These are phyloP conservation scores for Trichoderma virens DNA, from an alignment of 495 filamentous ascomycete species.

Conservation along the genomic window DNA sequence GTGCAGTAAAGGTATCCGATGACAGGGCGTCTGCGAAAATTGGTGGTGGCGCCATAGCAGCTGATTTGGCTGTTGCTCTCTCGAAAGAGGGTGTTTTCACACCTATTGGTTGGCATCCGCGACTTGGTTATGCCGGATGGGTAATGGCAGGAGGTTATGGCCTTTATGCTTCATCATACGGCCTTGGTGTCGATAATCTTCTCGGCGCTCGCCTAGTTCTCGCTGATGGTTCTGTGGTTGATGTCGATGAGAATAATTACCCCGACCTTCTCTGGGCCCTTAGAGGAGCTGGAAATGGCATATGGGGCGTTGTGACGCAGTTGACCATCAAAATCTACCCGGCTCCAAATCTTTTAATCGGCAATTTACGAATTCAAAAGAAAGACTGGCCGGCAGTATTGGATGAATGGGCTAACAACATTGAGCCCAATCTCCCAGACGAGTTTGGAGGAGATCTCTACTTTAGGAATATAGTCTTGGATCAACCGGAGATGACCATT, in stretches of 20 bases:
- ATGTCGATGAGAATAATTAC: conserved; percentile 22
- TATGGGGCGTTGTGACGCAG: conserved; percentile 33
- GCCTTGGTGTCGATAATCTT: conserved; percentile 32
- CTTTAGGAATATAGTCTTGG: conserved; percentile 21
- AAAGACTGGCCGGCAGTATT: conserved; percentile 18
- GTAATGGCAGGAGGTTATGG: conserved; percentile 33
- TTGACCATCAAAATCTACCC: conserved; percentile 26
- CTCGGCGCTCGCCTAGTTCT: conserved; percentile 27
- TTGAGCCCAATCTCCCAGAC: conserved; percentile 19
- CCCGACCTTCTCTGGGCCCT: conserved; percentile 28
- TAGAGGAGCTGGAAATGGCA: conserved; percentile 31
- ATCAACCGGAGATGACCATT: conserved; percentile 14
- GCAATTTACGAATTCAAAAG: conserved; percentile 22
- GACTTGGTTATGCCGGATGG: conserved; percentile 32
- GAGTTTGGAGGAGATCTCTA: conserved; percentile 22
- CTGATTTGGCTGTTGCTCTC: conserved; percentile 4
- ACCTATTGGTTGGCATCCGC: conserved; percentile 19
- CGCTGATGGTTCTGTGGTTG: conserved; percentile 20
- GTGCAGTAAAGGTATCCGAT: neutral
- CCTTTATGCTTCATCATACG: conserved; percentile 22
- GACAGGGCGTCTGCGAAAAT: neutral
- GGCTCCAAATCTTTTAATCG: conserved; percentile 24
- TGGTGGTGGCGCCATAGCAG: neutral
- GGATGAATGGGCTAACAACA: conserved; percentile 18
- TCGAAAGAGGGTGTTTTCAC: conserved; percentile 23